Percentiles rank a stretch among this genome's conserved stretches.
phyloP scores from a whole-genome alignment of 2,329 filamentous ascomycete genomes.

The Alternaria viburni region DNA sequence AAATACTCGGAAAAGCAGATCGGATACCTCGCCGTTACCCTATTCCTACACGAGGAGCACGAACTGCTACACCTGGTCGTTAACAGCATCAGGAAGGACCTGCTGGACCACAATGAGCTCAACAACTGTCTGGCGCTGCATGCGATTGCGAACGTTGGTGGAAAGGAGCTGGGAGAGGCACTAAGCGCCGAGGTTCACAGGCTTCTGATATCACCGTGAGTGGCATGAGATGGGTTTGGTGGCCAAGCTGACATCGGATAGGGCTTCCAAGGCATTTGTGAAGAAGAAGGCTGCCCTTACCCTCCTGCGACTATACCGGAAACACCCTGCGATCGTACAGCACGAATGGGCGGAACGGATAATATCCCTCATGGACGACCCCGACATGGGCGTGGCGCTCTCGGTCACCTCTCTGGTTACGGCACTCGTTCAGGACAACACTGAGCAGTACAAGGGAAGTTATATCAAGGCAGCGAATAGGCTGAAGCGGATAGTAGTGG shows the following conservation, averaged over 20 bases:
- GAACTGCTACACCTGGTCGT: conserved; percentile 95
- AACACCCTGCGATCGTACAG: conserved; percentile 91
- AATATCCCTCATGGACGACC: conserved; percentile 98
- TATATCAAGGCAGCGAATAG: conserved; percentile 92
- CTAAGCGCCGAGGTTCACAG: conserved; percentile 90
- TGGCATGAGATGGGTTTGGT: conserved; percentile 21
- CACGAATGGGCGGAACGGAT: conserved; percentile 98
- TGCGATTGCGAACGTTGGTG: conserved; percentile 96
- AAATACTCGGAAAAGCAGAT: conserved; percentile 99
- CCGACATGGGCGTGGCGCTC: conserved; percentile 89
- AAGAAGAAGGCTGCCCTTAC: conserved; percentile 99
- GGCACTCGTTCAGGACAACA: conserved; percentile 89
- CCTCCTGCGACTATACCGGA: conserved; percentile 89
- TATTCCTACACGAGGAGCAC: conserved; percentile 97
- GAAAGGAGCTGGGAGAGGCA: conserved; percentile 96
- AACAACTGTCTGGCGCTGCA: conserved; percentile 97
- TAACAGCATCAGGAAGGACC: conserved; percentile 96
- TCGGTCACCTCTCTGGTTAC: conserved; percentile 96
- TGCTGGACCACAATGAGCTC: conserved; percentile 93
- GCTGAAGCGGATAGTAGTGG: conserved; percentile 87
- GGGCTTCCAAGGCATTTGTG: conserved; percentile 91
- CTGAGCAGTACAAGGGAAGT: conserved; percentile 91
- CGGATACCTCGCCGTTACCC: conserved; percentile 93
- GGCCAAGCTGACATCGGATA: conserved; percentile 43
- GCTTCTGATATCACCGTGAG: conserved; percentile 90